These are phyloP conservation scores for Calonectria fujianensis DNA, from an alignment of 2,329 filamentous ascomycete genomes.

Conservation along the genomic window DNA sequence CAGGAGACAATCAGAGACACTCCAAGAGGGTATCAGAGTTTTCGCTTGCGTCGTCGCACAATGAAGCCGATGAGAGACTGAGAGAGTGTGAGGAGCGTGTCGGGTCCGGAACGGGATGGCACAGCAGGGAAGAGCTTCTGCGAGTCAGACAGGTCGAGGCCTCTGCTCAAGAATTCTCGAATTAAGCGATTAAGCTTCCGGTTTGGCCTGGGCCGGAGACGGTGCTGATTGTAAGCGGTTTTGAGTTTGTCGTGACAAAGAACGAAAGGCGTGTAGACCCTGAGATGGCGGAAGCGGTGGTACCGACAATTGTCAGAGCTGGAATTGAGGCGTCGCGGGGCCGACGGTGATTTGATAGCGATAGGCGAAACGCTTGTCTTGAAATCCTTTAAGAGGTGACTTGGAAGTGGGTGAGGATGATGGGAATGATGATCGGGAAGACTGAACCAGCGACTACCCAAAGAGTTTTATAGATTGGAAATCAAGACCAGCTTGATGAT, in stretches of 20 bases:
- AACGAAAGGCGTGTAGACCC: constrained; percentile 27
- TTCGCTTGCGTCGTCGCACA: constrained; percentile 39
- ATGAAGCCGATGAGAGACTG: constrained; percentile 28
- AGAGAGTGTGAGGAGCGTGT: constrained; percentile 4
- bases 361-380: constrained; percentile 1
- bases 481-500: constrained; percentile 53
- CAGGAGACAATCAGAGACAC: constrained; percentile 31
- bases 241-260: constrained; percentile 25
- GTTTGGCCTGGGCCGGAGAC: constrained; percentile 27
- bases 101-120: constrained; percentile 36
- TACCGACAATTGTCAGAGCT: constrained; percentile 31
- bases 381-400: constrained; percentile 8
- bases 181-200: constrained; percentile 38
- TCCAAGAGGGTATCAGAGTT: constrained; percentile 27
- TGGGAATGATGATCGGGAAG: constrained; percentile 13
- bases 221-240: constrained; percentile 24
- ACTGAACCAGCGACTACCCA: constrained; percentile 12
- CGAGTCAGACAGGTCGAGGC: constrained; percentile 49
- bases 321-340: constrained; percentile 41
- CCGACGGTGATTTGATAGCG: constrained; percentile 21
- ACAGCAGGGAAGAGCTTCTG: constrained; percentile 24
- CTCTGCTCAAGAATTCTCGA: constrained; percentile 31
- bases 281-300: constrained; percentile 24
- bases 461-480: constrained; percentile 37
- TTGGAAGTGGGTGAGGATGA: constrained; percentile 5